Percentiles rank a stretch among this genome's conserved stretches.
These are phyloP conservation scores for Multifurca ochricompacta DNA, from an alignment of 768 basidiomycete species.

Conservation along the genomic window DNA sequence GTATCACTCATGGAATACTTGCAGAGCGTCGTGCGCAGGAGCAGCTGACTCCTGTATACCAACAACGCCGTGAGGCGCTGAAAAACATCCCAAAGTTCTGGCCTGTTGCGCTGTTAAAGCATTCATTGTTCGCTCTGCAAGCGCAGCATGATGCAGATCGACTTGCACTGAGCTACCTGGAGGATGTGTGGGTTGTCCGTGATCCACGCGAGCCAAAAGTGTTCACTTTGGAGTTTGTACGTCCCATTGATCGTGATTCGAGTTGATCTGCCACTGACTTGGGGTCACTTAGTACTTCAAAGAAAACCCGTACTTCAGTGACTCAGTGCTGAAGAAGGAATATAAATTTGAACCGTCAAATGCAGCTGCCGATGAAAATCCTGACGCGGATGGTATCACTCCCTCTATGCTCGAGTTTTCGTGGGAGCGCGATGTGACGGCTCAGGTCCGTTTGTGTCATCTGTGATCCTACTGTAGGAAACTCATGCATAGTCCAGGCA, in stretches of 20 bases:
- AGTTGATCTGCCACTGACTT: slow-evolving; percentile 3
- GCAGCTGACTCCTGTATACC: slow-evolving; percentile 53
- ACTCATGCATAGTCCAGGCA: slow-evolving; percentile 34
- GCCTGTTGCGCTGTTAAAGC: slow-evolving; percentile 79
- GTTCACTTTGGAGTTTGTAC: slow-evolving; percentile 83
- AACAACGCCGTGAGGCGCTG: slow-evolving; percentile 58
- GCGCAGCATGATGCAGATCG: slow-evolving; percentile 70
- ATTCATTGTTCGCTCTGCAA: slow-evolving; percentile 53
- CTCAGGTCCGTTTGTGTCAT: slow-evolving; percentile 38
- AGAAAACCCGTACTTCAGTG: slow-evolving; percentile 76
- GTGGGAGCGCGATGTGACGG: slow-evolving; percentile 67
- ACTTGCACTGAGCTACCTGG: slow-evolving; percentile 73
- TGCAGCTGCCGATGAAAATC: slow-evolving; percentile 44
- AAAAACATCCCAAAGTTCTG: slow-evolving; percentile 74
- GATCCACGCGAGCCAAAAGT: slow-evolving; percentile 68
- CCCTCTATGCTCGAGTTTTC: slow-evolving; percentile 72
- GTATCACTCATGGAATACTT: slow-evolving; percentile 11
- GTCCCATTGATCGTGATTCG: slow-evolving; percentile 29
- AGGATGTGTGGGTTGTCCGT: slow-evolving; percentile 78
- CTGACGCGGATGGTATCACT: slow-evolving; percentile 70
- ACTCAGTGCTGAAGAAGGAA: slow-evolving; percentile 72
- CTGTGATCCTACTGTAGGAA: background rate
- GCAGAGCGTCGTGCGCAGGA: slow-evolving; percentile 59
- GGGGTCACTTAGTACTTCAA: slow-evolving; percentile 57
- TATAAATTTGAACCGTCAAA: slow-evolving; percentile 61